Evolutionary conservation across 1,284 basidiomycete species (phyloP).

Genomic region (Inonotus obliquus): DNA sequence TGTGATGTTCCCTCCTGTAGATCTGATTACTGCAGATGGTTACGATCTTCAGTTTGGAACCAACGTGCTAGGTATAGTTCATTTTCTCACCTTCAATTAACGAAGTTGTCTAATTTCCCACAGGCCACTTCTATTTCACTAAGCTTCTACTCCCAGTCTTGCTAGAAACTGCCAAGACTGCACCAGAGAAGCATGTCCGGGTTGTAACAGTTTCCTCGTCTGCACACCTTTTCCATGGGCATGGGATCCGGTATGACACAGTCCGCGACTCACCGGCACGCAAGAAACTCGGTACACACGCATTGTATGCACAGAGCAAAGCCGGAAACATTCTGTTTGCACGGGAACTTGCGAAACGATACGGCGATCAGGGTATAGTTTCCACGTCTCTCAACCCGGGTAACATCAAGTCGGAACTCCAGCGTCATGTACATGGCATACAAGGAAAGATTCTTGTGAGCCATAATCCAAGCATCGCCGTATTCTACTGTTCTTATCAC

Average conservation of each 20-base stretch:
- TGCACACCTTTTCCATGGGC: conserved; percentile 23
- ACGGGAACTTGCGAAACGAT: conserved; percentile 26
- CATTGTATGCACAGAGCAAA: conserved; percentile 38
- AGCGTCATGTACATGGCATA: conserved; percentile 29
- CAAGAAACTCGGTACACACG: conserved; percentile 23
- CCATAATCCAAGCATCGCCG: neutral
- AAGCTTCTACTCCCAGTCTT: conserved; percentile 42
- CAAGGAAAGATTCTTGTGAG: conserved; percentile 11
- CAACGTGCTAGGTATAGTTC: conserved; percentile 41
- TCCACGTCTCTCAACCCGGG: conserved; percentile 29
- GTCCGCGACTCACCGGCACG: conserved; percentile 35
- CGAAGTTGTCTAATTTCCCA: neutral
- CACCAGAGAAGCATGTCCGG: conserved; percentile 32
- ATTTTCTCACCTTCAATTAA: neutral
- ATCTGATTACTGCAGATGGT: conserved; percentile 45
- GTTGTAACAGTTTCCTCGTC: conserved; percentile 41
- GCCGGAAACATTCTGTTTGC: conserved; percentile 30
- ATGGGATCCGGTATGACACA: conserved; percentile 31
- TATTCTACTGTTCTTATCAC: neutral
- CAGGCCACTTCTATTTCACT: conserved; percentile 46
- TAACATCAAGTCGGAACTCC: conserved; percentile 38
- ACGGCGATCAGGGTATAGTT: conserved; percentile 27
- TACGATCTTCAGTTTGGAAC: conserved; percentile 61
- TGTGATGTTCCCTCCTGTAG: conserved; percentile 46
- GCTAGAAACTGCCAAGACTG: conserved; percentile 29